phyloP scores from a whole-genome alignment of 176 grass and related monocot genomes.

The Dactylis glomerata region DNA sequence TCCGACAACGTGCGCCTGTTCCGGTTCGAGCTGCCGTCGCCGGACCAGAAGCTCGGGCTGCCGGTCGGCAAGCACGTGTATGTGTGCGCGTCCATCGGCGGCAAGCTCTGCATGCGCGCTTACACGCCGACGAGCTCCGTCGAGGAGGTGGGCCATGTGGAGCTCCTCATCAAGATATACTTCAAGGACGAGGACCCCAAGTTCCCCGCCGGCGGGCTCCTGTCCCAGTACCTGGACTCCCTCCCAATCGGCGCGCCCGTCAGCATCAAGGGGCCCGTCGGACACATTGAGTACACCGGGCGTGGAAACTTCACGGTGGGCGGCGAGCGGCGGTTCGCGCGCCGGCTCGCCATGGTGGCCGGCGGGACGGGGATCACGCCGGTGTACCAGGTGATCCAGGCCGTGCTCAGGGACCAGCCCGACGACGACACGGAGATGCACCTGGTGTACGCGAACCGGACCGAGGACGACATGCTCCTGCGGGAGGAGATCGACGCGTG shows the following conservation, averaged over 20 bases:
- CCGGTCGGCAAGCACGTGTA: slow-evolving; percentile 74
- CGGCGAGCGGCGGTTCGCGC: slow-evolving; percentile 38
- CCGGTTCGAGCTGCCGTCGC: slow-evolving; percentile 54
- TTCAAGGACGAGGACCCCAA: slow-evolving; percentile 61
- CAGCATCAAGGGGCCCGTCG: slow-evolving; percentile 61
- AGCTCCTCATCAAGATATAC: slow-evolving; percentile 87
- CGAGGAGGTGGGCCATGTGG: slow-evolving; percentile 56
- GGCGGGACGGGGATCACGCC: slow-evolving; percentile 91
- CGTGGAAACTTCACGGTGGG: slow-evolving; percentile 46
- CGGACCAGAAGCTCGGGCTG: slow-evolving; percentile 53
- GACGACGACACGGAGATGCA: slow-evolving; percentile 75
- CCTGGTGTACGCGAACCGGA: slow-evolving; percentile 69
- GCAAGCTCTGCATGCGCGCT: slow-evolving; percentile 71
- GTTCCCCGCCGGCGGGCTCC: slow-evolving; percentile 58
- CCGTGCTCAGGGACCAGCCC: slow-evolving; percentile 64
- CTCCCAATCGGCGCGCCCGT: slow-evolving; percentile 44
- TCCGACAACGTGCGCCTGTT: slow-evolving; percentile 62
- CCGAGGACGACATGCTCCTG: slow-evolving; percentile 77
- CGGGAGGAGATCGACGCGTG: slow-evolving; percentile 60
- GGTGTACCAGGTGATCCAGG: slow-evolving; percentile 87
- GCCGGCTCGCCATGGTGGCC: slow-evolving; percentile 68
- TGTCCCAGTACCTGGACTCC: slow-evolving; percentile 77
- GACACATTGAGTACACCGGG: slow-evolving; percentile 68
- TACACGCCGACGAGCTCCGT: slow-evolving; percentile 73
- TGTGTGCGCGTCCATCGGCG: slow-evolving; percentile 47